phyloP scores from a whole-genome alignment of 345 rosid genomes.

The Bruguiera parviflora region DNA sequence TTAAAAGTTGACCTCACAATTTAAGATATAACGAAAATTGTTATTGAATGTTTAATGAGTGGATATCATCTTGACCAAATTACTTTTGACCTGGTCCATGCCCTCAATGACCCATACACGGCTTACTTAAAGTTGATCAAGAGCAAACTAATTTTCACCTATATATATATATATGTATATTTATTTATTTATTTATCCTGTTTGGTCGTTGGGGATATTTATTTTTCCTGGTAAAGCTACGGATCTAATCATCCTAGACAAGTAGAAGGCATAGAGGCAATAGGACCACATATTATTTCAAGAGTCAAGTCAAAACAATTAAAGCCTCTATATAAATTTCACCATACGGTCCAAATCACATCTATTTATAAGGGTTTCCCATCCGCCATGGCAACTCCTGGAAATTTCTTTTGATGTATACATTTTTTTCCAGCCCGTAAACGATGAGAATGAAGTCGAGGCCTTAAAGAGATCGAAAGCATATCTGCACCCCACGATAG shows the following conservation, averaged over 20 bases:
- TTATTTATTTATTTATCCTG: no score
- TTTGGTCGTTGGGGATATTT: no score
- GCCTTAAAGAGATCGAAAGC: not conserved
- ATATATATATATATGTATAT: no score
- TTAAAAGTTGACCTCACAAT: no score
- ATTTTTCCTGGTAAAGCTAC: not conserved
- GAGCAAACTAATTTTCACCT: no score
- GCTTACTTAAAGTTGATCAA: no score
- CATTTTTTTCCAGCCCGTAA: not conserved
- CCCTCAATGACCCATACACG: no score
- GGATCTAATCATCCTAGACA: not conserved
- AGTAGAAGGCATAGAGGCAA: not conserved
- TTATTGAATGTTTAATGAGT: no score
- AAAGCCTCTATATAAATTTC: not conserved
- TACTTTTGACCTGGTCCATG: no score
- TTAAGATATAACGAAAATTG: no score
- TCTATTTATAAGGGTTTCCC: slow-evolving; percentile 1
- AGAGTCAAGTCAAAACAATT: slow-evolving; percentile 6
- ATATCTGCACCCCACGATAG: not conserved
- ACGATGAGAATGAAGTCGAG: not conserved
- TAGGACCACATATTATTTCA: not conserved
- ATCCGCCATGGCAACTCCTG: not conserved
- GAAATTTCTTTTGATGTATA: not conserved
- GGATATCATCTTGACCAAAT: no score
- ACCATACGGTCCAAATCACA: not conserved